Base-by-base conservation (phyloP, 1,139 yeast genomes). In the Geotrichum klebahnii region DNA sequence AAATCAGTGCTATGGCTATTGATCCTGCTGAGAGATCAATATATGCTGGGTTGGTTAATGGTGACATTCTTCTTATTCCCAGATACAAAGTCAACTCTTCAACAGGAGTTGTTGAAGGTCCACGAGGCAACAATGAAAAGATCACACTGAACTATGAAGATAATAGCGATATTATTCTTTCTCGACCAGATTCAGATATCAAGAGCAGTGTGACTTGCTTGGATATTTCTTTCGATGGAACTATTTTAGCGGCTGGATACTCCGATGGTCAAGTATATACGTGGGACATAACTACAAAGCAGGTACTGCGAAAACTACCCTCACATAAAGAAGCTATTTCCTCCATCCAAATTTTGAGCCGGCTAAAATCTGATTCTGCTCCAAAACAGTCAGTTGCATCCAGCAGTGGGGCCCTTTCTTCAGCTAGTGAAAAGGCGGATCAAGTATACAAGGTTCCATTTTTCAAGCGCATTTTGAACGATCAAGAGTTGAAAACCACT, bases 21-120 rank as follows among this genome's bases (percentile, higher is more conserved):
- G 98, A 92, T 64, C 90, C 95, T 0, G 87, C 92, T 0, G 88
- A 82, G 60, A 74, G 97, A 57, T 76, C 81, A 1, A 55, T 85
- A 0, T 92, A 85, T 64, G 80, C 77, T 2, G 97, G 96, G 1
- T 68, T 84, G 29, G 62, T 68, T 1, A 75, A 79, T 55, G 97
- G 97, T 12, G 61, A 68, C 17, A 77, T 87, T 37, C 72, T 84
- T 57, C 66, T 71, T 22, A 73, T 86, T 10, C 78, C 82, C 14
- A 65, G 86, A 51, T 86, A 80, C 66, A 67, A 67, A 20, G 69
- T 78, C 34, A 73, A 76, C 54, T 64, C 68, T 1, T 65, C 67
- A 1, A 72, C 74, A 3, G 76, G 81, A 28, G 67, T 79, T 54
- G 61, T 68, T 16, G 71, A 72, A 9, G 77, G 87, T 0, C 76